Conservation (phyloP, 768 basidiomycete species). For the Kwoniella newhampshirensis region DNA sequence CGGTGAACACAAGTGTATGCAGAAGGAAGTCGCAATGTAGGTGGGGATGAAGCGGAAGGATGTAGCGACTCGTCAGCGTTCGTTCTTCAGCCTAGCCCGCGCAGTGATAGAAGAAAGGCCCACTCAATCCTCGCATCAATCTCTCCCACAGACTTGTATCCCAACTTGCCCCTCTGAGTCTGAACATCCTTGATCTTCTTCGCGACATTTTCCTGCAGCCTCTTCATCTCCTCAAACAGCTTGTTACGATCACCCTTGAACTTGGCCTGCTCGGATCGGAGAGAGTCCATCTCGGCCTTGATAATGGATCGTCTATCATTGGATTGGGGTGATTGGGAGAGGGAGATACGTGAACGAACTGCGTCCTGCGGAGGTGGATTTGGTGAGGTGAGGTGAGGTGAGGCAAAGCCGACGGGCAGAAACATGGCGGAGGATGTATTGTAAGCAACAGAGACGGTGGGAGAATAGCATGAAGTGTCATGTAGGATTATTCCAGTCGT, state of each 20-base stretch:
- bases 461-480: no score
- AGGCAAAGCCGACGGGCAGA: no score
- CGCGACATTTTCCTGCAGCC: slow-evolving; percentile 70
- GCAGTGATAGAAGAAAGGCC: slow-evolving; percentile 51
- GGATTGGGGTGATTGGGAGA: slow-evolving; percentile 48
- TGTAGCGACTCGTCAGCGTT: no score
- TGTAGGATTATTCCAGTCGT: no score
- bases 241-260: slow-evolving; percentile 64
- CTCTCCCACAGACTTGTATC: slow-evolving; percentile 78
- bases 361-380: no score
- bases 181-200: slow-evolving; percentile 92
- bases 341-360: slow-evolving; percentile 41
- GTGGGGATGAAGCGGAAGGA: no score
- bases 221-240: slow-evolving; percentile 73
- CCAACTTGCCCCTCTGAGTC: slow-evolving; percentile 70
- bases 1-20: no score
- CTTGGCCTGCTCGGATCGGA: slow-evolving; percentile 75
- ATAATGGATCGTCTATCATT: slow-evolving; percentile 73
- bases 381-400: background rate
- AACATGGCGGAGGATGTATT: no score
- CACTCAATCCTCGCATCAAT: slow-evolving; percentile 85
- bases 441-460: no score
- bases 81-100: no score
- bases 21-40: no score
- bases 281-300: slow-evolving; percentile 73